Percentiles rank a stretch among this genome's conserved stretches.
Conservation (phyloP, 225 moss, liverwort and hornwort genomes). For the Marchantia paleacea region DNA sequence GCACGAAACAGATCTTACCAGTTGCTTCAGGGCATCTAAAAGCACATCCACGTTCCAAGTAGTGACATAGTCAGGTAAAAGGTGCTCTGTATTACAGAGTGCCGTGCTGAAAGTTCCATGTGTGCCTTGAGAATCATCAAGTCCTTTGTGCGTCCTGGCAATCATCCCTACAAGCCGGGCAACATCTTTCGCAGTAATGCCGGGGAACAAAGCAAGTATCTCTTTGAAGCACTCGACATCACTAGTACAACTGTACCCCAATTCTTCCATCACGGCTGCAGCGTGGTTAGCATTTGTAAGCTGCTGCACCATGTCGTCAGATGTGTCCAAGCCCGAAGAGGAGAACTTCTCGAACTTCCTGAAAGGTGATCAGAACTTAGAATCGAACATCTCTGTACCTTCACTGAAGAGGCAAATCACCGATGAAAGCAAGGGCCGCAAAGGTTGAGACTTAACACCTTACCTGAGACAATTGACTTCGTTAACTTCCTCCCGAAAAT, state of each 20-base stretch:
- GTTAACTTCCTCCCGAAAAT: slow-evolving; percentile 54
- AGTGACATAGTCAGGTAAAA: slow-evolving; percentile 51
- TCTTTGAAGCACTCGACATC: slow-evolving; percentile 88
- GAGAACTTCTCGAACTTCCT: slow-evolving; percentile 62
- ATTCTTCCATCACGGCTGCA: slow-evolving; percentile 77
- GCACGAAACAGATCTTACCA: slow-evolving; percentile 44
- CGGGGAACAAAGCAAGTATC: slow-evolving; percentile 62
- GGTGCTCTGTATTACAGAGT: slow-evolving; percentile 65
- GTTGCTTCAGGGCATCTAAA: slow-evolving; percentile 63
- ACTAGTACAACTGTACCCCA: slow-evolving; percentile 81
- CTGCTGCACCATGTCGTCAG: slow-evolving; percentile 58
- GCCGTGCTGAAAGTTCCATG: slow-evolving; percentile 67
- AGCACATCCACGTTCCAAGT: slow-evolving; percentile 88
- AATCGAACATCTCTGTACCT: neutral
- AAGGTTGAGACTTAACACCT: neutral
- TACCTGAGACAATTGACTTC: slow-evolving; percentile 82
- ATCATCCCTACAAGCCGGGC: slow-evolving; percentile 76
- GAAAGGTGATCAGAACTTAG: slow-evolving; percentile 16
- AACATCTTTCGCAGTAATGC: slow-evolving; percentile 61
- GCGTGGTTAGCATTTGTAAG: slow-evolving; percentile 67
- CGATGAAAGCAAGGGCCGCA: neutral
- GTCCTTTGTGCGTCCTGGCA: slow-evolving; percentile 74
- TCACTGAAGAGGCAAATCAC: neutral
- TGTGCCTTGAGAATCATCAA: slow-evolving; percentile 78
- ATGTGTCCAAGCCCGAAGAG: slow-evolving; percentile 41